Conservation (phyloP, 1,139 yeast genomes). For the Geotrichum klebahnii region DNA sequence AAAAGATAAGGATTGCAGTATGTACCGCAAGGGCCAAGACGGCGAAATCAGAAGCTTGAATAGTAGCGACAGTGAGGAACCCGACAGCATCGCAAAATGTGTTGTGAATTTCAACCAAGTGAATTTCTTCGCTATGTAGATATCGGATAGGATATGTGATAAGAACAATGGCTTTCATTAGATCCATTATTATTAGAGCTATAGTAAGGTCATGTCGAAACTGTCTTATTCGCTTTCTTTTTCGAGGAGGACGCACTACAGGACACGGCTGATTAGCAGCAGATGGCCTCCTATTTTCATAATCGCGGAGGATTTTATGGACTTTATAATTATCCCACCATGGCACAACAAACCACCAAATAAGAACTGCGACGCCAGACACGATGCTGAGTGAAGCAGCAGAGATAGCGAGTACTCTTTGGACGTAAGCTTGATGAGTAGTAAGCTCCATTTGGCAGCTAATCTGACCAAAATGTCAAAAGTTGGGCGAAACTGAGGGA, state of each 20-base stretch:
- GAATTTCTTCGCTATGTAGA: slow-evolving; percentile 37
- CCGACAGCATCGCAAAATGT: slow-evolving; percentile 72
- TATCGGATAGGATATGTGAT: slow-evolving; percentile 62
- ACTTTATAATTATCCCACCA: slow-evolving; percentile 12
- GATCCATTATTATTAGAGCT: slow-evolving; percentile 64
- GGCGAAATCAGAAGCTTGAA: slow-evolving; percentile 85
- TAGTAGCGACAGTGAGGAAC: slow-evolving; percentile 75
- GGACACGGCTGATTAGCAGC: not conserved
- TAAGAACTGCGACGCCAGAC: slow-evolving; percentile 17
- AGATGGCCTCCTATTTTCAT: slow-evolving; percentile 1
- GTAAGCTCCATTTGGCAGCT: slow-evolving; percentile 4
- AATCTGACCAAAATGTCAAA: too few species aligned
- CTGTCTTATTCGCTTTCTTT: slow-evolving; percentile 33
- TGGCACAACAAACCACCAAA: slow-evolving; percentile 23
- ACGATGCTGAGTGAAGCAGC: slow-evolving; percentile 19
- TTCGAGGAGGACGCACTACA: slow-evolving; percentile 6
- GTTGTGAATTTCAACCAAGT: not conserved
- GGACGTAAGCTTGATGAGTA: slow-evolving; percentile 16
- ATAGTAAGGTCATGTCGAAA: slow-evolving; percentile 70
- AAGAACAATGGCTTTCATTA: slow-evolving; percentile 62
- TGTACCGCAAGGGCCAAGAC: slow-evolving; percentile 80
- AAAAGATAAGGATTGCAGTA: slow-evolving; percentile 67
- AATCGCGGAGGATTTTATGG: not conserved
- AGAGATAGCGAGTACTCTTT: slow-evolving; percentile 16
- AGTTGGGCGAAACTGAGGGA: too few species aligned